Percentiles rank a stretch among this genome's conserved stretches.
Conservation (phyloP, 805 yeast species). For the Starmerella geochares region DNA sequence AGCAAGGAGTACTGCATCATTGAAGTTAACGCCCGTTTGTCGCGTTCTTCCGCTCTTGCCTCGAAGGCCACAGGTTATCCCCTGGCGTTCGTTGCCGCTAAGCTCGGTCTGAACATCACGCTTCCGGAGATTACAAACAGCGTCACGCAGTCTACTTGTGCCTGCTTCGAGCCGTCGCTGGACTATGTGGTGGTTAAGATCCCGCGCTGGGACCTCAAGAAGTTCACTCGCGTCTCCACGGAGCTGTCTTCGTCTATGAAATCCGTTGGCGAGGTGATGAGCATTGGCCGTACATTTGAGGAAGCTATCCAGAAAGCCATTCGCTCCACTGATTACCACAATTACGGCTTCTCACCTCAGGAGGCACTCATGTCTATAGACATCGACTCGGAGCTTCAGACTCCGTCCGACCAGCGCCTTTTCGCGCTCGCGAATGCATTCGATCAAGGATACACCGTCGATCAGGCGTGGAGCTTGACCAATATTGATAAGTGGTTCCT, state of each 20-base stretch:
- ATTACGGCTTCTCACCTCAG: slow-evolving; percentile 71
- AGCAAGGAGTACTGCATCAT: slow-evolving; percentile 92
- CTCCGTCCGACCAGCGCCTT: slow-evolving; percentile 94
- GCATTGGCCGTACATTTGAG: slow-evolving; percentile 93
- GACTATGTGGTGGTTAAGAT: slow-evolving; percentile 96
- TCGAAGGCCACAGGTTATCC: slow-evolving; percentile 99
- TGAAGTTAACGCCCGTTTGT: slow-evolving; percentile 95
- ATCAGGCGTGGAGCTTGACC: slow-evolving; percentile 81
- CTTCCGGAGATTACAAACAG: slow-evolving; percentile 84
- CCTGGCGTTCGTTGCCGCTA: slow-evolving; percentile 95
- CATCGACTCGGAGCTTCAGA: slow-evolving; percentile 83
- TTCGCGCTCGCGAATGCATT: slow-evolving; percentile 95
- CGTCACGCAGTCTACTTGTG: slow-evolving; percentile 86
- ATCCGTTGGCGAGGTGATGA: slow-evolving; percentile 98
- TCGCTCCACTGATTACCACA: slow-evolving; percentile 90
- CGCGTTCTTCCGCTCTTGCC: slow-evolving; percentile 97
- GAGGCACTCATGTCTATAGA: slow-evolving; percentile 77
- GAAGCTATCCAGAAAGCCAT: slow-evolving; percentile 97
- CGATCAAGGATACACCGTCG: slow-evolving; percentile 78
- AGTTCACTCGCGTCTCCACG: slow-evolving; percentile 84
- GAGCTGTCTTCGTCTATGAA: slow-evolving; percentile 89
- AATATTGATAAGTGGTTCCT: slow-evolving; percentile 95
- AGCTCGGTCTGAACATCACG: slow-evolving; percentile 85
- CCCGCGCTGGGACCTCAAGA: slow-evolving; percentile 97
- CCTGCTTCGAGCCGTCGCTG: slow-evolving; percentile 94